Percentiles rank a stretch among this genome's conserved stretches.
phyloP scores from a whole-genome alignment of 129 eudicot species.

The Escallonia rubra region DNA sequence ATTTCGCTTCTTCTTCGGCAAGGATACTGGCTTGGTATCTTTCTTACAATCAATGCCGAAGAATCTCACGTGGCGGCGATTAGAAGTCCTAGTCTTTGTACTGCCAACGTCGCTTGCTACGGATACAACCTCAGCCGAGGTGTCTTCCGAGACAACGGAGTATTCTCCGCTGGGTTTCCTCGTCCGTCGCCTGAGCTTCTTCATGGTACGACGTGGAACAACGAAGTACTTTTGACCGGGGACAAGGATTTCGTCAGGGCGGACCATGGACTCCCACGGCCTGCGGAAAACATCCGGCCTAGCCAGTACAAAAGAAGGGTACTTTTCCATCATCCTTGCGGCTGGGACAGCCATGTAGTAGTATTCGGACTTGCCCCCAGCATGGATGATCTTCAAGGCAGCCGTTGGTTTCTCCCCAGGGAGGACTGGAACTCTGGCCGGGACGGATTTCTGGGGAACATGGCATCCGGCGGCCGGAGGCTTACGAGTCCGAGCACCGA shows the following conservation, averaged over 20 bases:
- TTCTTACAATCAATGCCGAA: slow-evolving; percentile 28
- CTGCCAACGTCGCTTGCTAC: not conserved
- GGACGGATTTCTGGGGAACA: not conserved
- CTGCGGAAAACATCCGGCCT: slow-evolving; percentile 54
- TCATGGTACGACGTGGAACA: slow-evolving; percentile 45
- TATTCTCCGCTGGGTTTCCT: slow-evolving; percentile 14
- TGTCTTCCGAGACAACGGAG: slow-evolving; percentile 6
- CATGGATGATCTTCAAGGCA: slow-evolving; percentile 59
- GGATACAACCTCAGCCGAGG: slow-evolving; percentile 13
- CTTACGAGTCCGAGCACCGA: slow-evolving; percentile 13
- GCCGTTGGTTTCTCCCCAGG: slow-evolving; percentile 16
- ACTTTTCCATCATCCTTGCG: slow-evolving; percentile 41
- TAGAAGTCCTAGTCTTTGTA: slow-evolving; percentile 15
- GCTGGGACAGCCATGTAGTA: slow-evolving; percentile 80
- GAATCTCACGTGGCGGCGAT: slow-evolving; percentile 30
- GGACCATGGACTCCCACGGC: slow-evolving; percentile 63
- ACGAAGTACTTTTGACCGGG: slow-evolving; percentile 62
- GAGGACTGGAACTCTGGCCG: slow-evolving; percentile 3
- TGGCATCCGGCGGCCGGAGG: not conserved
- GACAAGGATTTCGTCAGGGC: slow-evolving; percentile 57
- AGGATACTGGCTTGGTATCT: slow-evolving; percentile 9
- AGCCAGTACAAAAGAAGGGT: slow-evolving; percentile 48
- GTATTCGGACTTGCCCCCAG: slow-evolving; percentile 49
- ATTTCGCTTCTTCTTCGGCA: not conserved
- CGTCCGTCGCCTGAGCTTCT: slow-evolving; percentile 43